Evolutionary conservation across 225 moss, liverwort and hornwort species (phyloP).

Genomic region (Bryum argenteum): DNA sequence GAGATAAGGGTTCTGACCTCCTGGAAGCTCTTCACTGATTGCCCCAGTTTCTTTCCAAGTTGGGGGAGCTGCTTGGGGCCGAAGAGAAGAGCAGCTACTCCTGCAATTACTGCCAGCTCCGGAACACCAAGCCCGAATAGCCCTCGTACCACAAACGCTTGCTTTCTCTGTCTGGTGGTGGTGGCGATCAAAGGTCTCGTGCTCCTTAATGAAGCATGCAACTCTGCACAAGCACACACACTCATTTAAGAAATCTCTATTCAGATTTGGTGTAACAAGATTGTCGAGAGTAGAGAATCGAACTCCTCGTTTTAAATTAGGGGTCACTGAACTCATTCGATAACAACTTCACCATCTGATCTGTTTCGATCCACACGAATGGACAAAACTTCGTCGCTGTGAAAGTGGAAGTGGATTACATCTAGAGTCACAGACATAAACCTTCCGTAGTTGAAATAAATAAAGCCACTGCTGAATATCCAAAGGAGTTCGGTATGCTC

Average conservation of each 20-base stretch:
- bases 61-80: constrained; percentile 90
- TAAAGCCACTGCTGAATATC: no score
- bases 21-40: constrained; percentile 89
- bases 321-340: no score
- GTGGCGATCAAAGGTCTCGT: constrained; percentile 13
- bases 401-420: no score
- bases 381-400: no score
- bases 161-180: constrained; percentile 26
- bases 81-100: constrained; percentile 79
- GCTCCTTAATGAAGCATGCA: constrained; percentile 35
- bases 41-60: constrained; percentile 79
- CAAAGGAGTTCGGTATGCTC: no score
- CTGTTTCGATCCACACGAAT: no score
- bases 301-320: no score
- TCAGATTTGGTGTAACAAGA: background rate
- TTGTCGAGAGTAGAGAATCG: no score
- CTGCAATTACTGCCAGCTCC: constrained; percentile 84
- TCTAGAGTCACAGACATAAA: no score
- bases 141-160: constrained; percentile 50
- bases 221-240: constrained; percentile 26
- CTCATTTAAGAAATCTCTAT: background rate
- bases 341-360: no score
- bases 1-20: constrained; percentile 43
- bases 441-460: no score
- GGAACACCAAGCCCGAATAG: constrained; percentile 87